phyloP scores from a whole-genome alignment of 2,329 filamentous ascomycete species.

The Stemphylium beticola region DNA sequence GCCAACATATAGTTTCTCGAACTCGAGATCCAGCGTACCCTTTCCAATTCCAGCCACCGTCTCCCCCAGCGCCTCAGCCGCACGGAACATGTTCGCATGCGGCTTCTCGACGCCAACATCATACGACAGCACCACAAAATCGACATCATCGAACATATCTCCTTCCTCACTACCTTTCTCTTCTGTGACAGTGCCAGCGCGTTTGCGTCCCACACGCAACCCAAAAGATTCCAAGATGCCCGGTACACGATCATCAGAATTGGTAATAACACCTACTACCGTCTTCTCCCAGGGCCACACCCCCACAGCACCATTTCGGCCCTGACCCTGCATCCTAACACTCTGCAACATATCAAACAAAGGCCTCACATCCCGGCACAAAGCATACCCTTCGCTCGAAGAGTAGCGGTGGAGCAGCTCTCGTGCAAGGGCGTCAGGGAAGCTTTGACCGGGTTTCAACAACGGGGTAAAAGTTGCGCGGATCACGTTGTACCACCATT shows the following conservation, averaged over 20 bases:
- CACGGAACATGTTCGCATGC: slow-evolving; percentile 60
- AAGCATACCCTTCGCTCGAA: slow-evolving; percentile 59
- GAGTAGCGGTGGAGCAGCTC: slow-evolving; percentile 61
- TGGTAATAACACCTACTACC: slow-evolving; percentile 65
- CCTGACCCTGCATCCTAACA: slow-evolving; percentile 1
- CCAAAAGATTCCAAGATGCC: slow-evolving; percentile 61
- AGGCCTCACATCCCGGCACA: slow-evolving; percentile 55
- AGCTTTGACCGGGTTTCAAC: slow-evolving; percentile 32
- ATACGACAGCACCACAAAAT: slow-evolving; percentile 68
- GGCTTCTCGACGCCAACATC: slow-evolving; percentile 68
- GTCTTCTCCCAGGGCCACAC: slow-evolving; percentile 50
- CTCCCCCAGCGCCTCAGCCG: slow-evolving; percentile 56
- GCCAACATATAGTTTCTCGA: slow-evolving; percentile 60
- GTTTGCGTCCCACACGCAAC: slow-evolving; percentile 51
- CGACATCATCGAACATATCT: slow-evolving; percentile 49
- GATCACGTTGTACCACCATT: slow-evolving; percentile 69
- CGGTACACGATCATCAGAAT: slow-evolving; percentile 67
- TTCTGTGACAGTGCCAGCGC: slow-evolving; percentile 10
- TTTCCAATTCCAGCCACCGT: slow-evolving; percentile 33
- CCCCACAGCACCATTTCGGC: neutral
- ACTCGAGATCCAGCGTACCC: slow-evolving; percentile 19
- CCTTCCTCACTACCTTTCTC: slow-evolving; percentile 29
- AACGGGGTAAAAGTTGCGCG: slow-evolving; percentile 52
- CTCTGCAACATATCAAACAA: slow-evolving; percentile 53
- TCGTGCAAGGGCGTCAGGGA: slow-evolving; percentile 56